These are phyloP conservation scores for Blastomyces parvus DNA, from an alignment of 2,329 filamentous ascomycete species.

Conservation along the genomic window DNA sequence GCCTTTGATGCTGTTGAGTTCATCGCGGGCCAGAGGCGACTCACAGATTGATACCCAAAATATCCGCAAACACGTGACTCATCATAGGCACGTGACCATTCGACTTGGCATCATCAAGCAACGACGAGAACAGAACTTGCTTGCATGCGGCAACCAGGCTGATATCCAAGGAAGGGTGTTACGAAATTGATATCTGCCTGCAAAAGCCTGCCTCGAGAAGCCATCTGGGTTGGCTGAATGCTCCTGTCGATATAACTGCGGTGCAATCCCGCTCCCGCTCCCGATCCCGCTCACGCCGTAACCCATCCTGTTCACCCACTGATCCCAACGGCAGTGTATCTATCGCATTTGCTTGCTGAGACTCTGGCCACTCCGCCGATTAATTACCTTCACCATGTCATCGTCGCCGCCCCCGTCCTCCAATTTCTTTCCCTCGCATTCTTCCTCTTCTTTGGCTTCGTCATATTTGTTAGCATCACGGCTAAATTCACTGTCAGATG, in stretches of 20 bases:
- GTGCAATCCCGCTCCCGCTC: neutral
- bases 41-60: too few species aligned
- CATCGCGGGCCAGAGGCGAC: neutral
- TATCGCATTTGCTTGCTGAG: too few species aligned
- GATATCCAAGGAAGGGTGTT: neutral
- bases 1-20: neutral
- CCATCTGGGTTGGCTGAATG: neutral
- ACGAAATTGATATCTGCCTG: neutral
- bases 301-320: neutral
- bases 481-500: conserved; percentile 25
- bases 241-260: neutral
- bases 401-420: conserved; percentile 21
- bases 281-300: neutral
- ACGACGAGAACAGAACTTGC: neutral
- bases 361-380: conserved; percentile 11
- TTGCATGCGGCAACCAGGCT: neutral
- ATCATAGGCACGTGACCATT: neutral
- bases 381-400: conserved; percentile 22
- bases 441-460: conserved; percentile 29
- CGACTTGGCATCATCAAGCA: neutral
- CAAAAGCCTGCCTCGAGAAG: neutral
- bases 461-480: conserved; percentile 33
- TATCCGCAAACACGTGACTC: neutral
- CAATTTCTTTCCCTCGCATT: conserved; percentile 9
- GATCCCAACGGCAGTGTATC: neutral